These are phyloP conservation scores for Diplodia seriata DNA, from an alignment of 2,329 filamentous ascomycete species.

Conservation along the genomic window DNA sequence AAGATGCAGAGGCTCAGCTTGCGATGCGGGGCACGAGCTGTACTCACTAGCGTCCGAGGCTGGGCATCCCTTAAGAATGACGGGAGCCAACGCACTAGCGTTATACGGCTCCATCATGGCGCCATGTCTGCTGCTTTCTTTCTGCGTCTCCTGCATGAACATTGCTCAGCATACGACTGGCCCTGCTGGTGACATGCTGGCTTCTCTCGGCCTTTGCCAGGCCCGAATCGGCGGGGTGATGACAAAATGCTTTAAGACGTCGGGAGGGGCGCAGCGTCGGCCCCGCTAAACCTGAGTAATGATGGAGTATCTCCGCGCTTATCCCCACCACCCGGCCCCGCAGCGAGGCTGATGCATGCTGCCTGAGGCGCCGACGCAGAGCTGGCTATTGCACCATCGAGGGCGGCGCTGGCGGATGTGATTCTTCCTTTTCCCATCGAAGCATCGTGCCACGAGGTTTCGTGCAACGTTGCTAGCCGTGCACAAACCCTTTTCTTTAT, in stretches of 20 bases:
- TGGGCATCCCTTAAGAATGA: constrained; percentile 6
- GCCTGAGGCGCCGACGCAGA: background rate
- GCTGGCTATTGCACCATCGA: background rate
- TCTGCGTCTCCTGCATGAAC: background rate
- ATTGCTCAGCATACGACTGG: background rate
- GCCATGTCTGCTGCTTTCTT: constrained; percentile 4
- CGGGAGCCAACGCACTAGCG: background rate
- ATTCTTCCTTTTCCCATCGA: too few relatives aligned
- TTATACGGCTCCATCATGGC: background rate
- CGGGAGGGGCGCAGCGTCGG: constrained; percentile 2
- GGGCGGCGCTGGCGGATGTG: too few relatives aligned
- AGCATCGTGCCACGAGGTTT: background rate
- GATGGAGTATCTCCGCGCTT: constrained; percentile 1
- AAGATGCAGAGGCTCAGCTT: background rate
- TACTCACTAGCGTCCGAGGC: background rate
- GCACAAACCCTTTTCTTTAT: background rate
- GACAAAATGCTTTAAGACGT: background rate
- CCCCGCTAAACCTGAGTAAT: constrained; percentile 24
- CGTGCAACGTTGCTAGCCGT: background rate
- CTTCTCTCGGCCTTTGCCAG: background rate
- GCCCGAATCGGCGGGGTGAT: background rate
- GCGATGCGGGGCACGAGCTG: background rate
- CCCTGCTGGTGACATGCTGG: background rate
- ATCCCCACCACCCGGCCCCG: constrained; percentile 23
- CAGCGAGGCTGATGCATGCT: background rate